A percentile compares a stretch with the other conserved stretches of the same genome.
Evolutionary conservation across 2,329 filamentous ascomycete genomes (phyloP).

Genomic region (Thermothelomyces thermophilus): DNA sequence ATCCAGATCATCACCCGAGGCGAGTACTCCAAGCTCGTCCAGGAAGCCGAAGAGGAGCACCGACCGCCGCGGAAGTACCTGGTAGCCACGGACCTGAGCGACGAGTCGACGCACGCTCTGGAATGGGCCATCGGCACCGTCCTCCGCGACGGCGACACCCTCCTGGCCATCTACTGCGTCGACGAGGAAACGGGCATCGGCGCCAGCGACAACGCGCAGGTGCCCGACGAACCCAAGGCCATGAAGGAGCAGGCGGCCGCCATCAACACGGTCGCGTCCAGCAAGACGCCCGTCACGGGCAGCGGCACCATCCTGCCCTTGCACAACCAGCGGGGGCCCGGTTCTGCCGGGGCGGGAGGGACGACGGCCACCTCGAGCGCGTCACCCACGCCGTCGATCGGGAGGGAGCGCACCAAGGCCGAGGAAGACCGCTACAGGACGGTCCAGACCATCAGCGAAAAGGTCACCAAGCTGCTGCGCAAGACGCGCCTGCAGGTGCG

Average conservation of each 20-base stretch:
- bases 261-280: constrained; percentile 55
- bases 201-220: constrained; percentile 42
- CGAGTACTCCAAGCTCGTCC: constrained; percentile 69
- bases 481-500: constrained; percentile 91
- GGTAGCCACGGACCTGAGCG: constrained; percentile 90
- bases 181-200: constrained; percentile 73
- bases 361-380: constrained; percentile 27
- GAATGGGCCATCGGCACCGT: constrained; percentile 98
- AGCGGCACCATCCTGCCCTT: constrained; percentile 29
- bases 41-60: constrained; percentile 71
- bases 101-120: constrained; percentile 88
- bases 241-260: constrained; percentile 70
- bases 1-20: constrained; percentile 88
- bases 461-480: constrained; percentile 75
- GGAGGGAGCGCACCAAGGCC: constrained; percentile 48
- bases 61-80: constrained; percentile 81
- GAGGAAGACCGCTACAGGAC: constrained; percentile 77
- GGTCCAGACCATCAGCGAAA: constrained; percentile 75
- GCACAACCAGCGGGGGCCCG: constrained; percentile 29
- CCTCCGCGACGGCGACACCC: constrained; percentile 84
- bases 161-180: constrained; percentile 88
- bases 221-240: constrained; percentile 66
- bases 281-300: constrained; percentile 30
- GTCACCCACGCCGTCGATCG: constrained; percentile 42
- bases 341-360: constrained; percentile 27